These are phyloP conservation scores for Podospora anserina DNA, from an alignment of 495 filamentous ascomycete genomes.

Conservation along the genomic window DNA sequence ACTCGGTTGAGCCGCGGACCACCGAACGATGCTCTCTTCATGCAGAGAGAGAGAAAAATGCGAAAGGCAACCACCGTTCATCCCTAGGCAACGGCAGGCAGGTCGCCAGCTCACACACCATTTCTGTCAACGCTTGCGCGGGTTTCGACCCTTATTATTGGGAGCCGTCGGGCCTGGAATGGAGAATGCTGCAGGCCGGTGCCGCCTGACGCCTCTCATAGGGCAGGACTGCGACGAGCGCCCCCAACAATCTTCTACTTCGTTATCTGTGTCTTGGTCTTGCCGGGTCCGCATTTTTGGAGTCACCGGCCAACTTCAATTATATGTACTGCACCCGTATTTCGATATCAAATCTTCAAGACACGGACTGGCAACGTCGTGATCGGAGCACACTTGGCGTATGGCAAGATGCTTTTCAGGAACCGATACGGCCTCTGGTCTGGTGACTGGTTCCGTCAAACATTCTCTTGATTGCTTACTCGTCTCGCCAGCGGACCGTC, in stretches of 20 bases:
- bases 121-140: slow-evolving; percentile 13
- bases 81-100: slow-evolving; percentile 27
- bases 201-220: slow-evolving; percentile 25
- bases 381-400: background rate
- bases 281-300: slow-evolving; percentile 16
- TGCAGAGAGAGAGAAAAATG: slow-evolving; percentile 6
- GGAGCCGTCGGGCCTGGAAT: slow-evolving; percentile 27
- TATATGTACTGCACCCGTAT: no score
- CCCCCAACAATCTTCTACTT: background rate
- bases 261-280: background rate
- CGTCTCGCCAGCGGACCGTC: slow-evolving; percentile 2
- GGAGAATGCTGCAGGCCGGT: slow-evolving; percentile 29
- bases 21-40: slow-evolving; percentile 5
- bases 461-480: background rate
- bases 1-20: background rate
- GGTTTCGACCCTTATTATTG: slow-evolving; percentile 23
- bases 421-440: background rate
- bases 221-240: slow-evolving; percentile 22
- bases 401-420: background rate
- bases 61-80: slow-evolving; percentile 16
- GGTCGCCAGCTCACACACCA: slow-evolving; percentile 27
- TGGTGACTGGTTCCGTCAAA: background rate
- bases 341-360: slow-evolving; percentile 6
- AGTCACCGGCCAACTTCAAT: slow-evolving; percentile 27
- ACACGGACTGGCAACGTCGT: slow-evolving; percentile 2